A percentile compares a stretch with the other conserved stretches of the same genome.
phyloP scores from a whole-genome alignment of 2,329 filamentous ascomycete genomes.

The Ilyonectria destructans region DNA sequence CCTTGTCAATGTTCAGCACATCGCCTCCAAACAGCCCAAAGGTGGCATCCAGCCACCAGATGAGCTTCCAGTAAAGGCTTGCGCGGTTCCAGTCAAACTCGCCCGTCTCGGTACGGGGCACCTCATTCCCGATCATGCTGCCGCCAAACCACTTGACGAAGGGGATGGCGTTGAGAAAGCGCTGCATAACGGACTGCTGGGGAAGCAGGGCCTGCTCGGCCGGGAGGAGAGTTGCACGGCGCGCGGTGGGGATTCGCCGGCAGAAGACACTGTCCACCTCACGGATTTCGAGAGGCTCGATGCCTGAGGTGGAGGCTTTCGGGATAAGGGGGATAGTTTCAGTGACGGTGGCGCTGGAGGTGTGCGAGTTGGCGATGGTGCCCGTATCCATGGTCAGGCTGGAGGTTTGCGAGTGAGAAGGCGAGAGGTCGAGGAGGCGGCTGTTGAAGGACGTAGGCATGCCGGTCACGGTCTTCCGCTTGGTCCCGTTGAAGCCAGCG shows the following conservation, averaged over 20 bases:
- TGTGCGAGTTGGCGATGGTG: constrained; percentile 63
- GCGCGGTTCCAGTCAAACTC: constrained; percentile 83
- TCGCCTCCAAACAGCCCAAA: constrained; percentile 74
- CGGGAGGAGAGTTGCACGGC: constrained; percentile 76
- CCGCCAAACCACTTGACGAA: constrained; percentile 81
- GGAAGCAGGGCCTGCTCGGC: constrained; percentile 81
- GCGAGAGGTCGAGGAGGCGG: constrained; percentile 59
- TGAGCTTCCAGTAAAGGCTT: constrained; percentile 78
- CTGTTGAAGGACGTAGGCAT: constrained; percentile 57
- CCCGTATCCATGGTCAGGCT: constrained; percentile 73
- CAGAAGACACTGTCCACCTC: constrained; percentile 65
- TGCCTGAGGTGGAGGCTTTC: constrained; percentile 40
- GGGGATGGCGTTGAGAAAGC: constrained; percentile 76
- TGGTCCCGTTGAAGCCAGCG: constrained; percentile 46
- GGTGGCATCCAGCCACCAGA: constrained; percentile 74
- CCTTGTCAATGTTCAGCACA: constrained; percentile 71
- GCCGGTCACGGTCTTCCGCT: constrained; percentile 50
- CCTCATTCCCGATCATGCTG: constrained; percentile 82
- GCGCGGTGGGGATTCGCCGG: constrained; percentile 77
- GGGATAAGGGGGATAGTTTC: constrained; percentile 45
- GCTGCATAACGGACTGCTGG: constrained; percentile 76
- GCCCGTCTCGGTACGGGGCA: constrained; percentile 81
- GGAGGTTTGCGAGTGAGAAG: constrained; percentile 65
- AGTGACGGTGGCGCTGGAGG: constrained; percentile 64
- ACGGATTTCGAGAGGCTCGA: constrained; percentile 51